These are phyloP conservation scores for Ballota nigra DNA, from an alignment of 257 asterid genomes.

Conservation along the genomic window DNA sequence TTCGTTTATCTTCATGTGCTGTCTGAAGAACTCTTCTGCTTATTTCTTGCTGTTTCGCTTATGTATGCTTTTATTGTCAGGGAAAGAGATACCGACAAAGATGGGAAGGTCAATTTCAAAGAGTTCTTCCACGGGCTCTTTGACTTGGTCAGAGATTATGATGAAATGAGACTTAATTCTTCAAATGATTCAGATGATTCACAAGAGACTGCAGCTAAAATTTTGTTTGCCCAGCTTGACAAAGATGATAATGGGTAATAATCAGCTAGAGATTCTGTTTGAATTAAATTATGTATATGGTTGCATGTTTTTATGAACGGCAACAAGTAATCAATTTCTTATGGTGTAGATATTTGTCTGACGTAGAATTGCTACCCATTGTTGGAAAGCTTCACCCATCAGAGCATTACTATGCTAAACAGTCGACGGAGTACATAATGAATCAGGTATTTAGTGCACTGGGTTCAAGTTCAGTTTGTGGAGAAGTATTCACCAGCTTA, in stretches of 20 bases:
- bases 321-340: slow-evolving; percentile 13
- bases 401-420: slow-evolving; percentile 82
- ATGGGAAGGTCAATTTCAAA: slow-evolving; percentile 69
- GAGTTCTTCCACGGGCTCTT: slow-evolving; percentile 92
- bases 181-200: slow-evolving; percentile 41
- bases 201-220: slow-evolving; percentile 63
- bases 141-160: slow-evolving; percentile 77
- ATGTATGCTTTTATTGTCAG: slow-evolving; percentile 34
- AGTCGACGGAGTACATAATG: slow-evolving; percentile 74
- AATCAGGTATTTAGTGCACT: slow-evolving; percentile 62
- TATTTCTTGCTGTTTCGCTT: neutral
- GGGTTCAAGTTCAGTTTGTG: slow-evolving; percentile 4
- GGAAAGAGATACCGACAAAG: slow-evolving; percentile 84
- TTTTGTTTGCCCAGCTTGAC: slow-evolving; percentile 75
- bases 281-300: neutral
- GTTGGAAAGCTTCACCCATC: slow-evolving; percentile 90
- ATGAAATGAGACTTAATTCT: slow-evolving; percentile 51
- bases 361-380: slow-evolving; percentile 68
- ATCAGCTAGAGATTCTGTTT: slow-evolving; percentile 14
- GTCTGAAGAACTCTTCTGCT: neutral
- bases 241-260: slow-evolving; percentile 78
- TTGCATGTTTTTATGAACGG: slow-evolving; percentile 14
- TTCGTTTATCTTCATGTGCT: slow-evolving; percentile 3
- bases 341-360: slow-evolving; percentile 63
- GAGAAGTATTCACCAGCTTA: neutral